Evolutionary conservation across 495 filamentous ascomycete species (phyloP), one percentile per base, ranked within the genome.

Genomic region (Lasiosphaeria ovina): DNA sequence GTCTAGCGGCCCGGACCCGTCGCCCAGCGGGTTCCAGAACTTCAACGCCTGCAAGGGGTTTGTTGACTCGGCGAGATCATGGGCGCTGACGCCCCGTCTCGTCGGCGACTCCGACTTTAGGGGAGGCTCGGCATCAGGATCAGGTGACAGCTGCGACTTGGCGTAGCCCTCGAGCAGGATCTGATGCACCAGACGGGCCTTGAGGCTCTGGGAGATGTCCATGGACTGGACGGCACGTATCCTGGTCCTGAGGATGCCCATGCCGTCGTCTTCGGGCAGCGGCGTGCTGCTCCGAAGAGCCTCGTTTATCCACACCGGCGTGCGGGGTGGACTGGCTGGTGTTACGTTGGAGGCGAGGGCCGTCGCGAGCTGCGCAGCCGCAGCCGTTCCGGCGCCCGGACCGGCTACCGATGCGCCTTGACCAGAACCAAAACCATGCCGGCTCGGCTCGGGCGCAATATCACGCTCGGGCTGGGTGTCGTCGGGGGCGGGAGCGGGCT

Each of bases 191-290:
- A 89, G 74, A 59, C 78, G 84, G 33, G 95, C 94, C 77, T 93
- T 97, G 59, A 92, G 86, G 16, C 80, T 73, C 58, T 83, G 85
- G n/a, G 85, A 72, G 32, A 89, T 76, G 8, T 84, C 78, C 62
- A 84, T 78, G 14, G 82, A 74, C 60, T 90, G 85, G 58, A 99
- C 93, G 36, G 81, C 82, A 44, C 90, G 81, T 60, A 99, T 93
- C 71, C 86, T 87, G 61, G 78, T 82, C 57, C 94, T 79, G 58
- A 98, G 73, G 55, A 75, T 72, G 7, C 85, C 79, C 89, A 96
- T 96, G 35, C 94, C 94, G 79, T 99, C 94, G 72, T 99, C 91
- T 65, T 88, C 94, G 0, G 94, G 95, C 52, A 98, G 76, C 24
- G 70, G 65, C 6, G 56, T 47, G 44, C 44, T 47, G 44, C 44